Base-by-base conservation (phyloP, 2,329 filamentous ascomycete species). In the Aspergillus sp. region DNA sequence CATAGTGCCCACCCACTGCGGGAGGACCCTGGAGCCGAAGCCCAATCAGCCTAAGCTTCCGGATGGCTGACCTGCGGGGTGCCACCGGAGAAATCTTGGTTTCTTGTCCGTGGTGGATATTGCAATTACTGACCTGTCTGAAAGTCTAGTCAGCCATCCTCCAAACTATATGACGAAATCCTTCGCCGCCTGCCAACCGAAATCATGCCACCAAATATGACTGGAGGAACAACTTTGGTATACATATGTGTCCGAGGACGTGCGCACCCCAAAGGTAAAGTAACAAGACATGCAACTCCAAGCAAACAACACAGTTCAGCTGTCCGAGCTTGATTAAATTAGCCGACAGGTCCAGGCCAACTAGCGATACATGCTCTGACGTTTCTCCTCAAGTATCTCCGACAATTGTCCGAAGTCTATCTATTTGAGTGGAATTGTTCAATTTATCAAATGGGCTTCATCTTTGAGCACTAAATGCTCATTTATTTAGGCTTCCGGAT, bases 41-140 rank as follows among this genome's bases (percentile, higher is more conserved):
- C 53, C 28, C 39, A 55, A 45, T 38, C 53, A 55, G 53, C 43
- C 53, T 45, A 55, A 55, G 53, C 53, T 47, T 55, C 53, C 39
- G 39, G 53, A 45, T 47, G 53, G 53, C 53, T 55, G 39, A 32
- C 41, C 51, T 55, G 28, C 30, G 53, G 53, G 53, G 53, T 55
- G 53, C 53, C 53, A 36, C 53, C 53, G 53, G 53, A 55, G 53
- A 55, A 30, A 45, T 47, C n/a, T 47, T n/a, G 53, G 9, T 36
- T 36, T 28, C 30, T 55, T 45, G 53, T 55, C 47, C 47, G 47
- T 30, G 39, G 30, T 47, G 43, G 43, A 23, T 55, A 45, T 25
- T 45, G 5, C 21, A 2, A 10, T 4, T 7, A 30, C 53, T 47
- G 30, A 45, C 23, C 12, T n/a, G 30, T 32, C 39, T 32, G 19